These are phyloP conservation scores for Penicillium manginii DNA, from an alignment of 495 filamentous ascomycete species.

Conservation along the genomic window DNA sequence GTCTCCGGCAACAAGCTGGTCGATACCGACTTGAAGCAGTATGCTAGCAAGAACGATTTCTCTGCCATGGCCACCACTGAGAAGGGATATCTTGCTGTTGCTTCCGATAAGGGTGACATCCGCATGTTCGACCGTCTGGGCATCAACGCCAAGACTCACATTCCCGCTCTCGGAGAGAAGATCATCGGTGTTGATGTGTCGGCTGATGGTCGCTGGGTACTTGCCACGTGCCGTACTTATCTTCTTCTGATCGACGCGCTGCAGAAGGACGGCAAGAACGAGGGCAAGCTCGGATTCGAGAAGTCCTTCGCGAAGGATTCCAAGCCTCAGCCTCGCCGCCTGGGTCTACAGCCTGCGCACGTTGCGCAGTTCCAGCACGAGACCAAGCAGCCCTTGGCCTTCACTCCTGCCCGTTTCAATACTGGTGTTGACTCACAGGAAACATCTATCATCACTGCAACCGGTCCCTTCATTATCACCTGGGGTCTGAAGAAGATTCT, in stretches of 20 bases:
- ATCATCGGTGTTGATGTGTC: constrained; percentile 95
- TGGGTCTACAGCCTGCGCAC: constrained; percentile 83
- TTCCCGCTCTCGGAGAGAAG: constrained; percentile 91
- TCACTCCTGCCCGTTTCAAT: constrained; percentile 93
- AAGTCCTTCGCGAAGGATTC: constrained; percentile 87
- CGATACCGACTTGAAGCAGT: constrained; percentile 90
- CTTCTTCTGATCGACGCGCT: constrained; percentile 89
- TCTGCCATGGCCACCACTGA: constrained; percentile 91
- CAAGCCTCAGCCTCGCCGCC: constrained; percentile 91
- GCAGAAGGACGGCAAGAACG: constrained; percentile 93
- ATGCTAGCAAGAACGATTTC: constrained; percentile 94
- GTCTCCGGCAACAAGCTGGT: constrained; percentile 90
- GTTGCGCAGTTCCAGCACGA: constrained; percentile 97
- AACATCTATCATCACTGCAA: constrained; percentile 94
- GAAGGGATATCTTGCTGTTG: constrained; percentile 95
- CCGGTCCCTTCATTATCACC: constrained; percentile 94
- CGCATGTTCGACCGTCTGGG: constrained; percentile 95
- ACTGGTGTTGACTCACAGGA: constrained; percentile 79
- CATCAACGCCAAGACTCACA: constrained; percentile 95
- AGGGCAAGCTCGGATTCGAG: constrained; percentile 97
- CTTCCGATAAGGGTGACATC: constrained; percentile 96
- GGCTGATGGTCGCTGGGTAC: constrained; percentile 92
- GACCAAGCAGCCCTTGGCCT: constrained; percentile 80
- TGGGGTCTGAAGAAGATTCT: constrained; percentile 93
- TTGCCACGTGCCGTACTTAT: constrained; percentile 94